Conservation (phyloP, 2,329 filamentous ascomycete species). For the Ambrosiella cleistominuta region DNA sequence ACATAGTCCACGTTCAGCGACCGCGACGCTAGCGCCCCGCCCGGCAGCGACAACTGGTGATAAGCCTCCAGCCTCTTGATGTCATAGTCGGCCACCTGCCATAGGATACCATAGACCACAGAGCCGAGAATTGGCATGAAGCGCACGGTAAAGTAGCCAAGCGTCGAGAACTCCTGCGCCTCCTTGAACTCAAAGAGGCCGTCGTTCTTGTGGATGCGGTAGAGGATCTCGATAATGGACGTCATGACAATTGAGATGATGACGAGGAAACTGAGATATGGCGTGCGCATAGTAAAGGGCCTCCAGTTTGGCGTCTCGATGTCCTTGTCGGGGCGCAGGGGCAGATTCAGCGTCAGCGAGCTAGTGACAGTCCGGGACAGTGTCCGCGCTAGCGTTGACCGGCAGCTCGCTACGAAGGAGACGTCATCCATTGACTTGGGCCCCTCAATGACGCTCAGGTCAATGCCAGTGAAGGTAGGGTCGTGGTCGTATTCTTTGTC, state of each 20-base stretch:
- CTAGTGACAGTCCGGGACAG: neutral
- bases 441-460: slow-evolving; percentile 32
- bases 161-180: slow-evolving; percentile 32
- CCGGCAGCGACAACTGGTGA: slow-evolving; percentile 43
- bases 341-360: neutral
- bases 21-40: slow-evolving; percentile 42
- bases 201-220: slow-evolving; percentile 21
- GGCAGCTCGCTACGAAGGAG: neutral
- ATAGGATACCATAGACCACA: slow-evolving; percentile 45
- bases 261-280: slow-evolving; percentile 37
- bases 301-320: slow-evolving; percentile 40
- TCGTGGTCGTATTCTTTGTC: neutral
- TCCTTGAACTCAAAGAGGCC: slow-evolving; percentile 33
- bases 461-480: neutral
- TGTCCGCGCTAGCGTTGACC: neutral
- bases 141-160: slow-evolving; percentile 43
- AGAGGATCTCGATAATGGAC: slow-evolving; percentile 36
- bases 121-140: slow-evolving; percentile 44
- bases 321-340: neutral
- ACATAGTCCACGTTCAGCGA: slow-evolving; percentile 61
- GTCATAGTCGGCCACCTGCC: slow-evolving; percentile 49
- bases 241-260: slow-evolving; percentile 35
- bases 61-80: slow-evolving; percentile 50
- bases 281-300: slow-evolving; percentile 46
- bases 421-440: slow-evolving; percentile 16